Base-by-base conservation (phyloP, 164 flowering plant species). In the Euptelea pleiosperma region DNA sequence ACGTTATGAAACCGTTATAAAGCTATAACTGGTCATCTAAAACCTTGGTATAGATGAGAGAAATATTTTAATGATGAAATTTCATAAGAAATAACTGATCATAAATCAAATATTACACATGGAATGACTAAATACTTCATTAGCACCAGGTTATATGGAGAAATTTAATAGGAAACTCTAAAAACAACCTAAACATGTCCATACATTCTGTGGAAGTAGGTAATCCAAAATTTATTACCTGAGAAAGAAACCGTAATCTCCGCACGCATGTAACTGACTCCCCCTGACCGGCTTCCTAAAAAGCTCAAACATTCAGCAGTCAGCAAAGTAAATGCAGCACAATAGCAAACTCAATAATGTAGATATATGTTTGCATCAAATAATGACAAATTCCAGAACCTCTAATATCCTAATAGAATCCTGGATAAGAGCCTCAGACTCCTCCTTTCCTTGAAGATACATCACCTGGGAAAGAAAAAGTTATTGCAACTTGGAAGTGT, bases 331-430 rank as follows among this genome's bases (percentile, higher is more conserved):
- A 60, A 24, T 36, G 25, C 8, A 47, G 28, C 40, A 35, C 12
- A 29, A 21, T 4, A 39, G 2, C 28, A 36, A 37, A 28, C 31
- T 21, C 35, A 14, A 10, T 11, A 39, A 16, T 28, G 26, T 16
- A 31, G 40, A 43, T 53, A 34, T 4, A 48, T 9, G 45, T n/a
- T 21, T 43, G 31, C 36, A 60, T 11, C 19, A 46, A 52, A 2
- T 22, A 33, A 26, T 42, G 49, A 35, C 6, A 43, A 57, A 40
- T 7, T 26, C 22, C 35, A 39, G 49, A 50, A 89, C 97, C 96
- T 92, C 98, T 22, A 89, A 47, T 63, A 92, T 86, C 62, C 82
- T 75, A 34, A 92, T 78, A 61, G 96, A 92, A 66, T 86, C 87
- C 60, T 57, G 59, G 55, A 92, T 69, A 52, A 92, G 83, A 28